Base-by-base conservation (phyloP, 2,329 filamentous ascomycete species). In the Curvularia hawaiiensis region DNA sequence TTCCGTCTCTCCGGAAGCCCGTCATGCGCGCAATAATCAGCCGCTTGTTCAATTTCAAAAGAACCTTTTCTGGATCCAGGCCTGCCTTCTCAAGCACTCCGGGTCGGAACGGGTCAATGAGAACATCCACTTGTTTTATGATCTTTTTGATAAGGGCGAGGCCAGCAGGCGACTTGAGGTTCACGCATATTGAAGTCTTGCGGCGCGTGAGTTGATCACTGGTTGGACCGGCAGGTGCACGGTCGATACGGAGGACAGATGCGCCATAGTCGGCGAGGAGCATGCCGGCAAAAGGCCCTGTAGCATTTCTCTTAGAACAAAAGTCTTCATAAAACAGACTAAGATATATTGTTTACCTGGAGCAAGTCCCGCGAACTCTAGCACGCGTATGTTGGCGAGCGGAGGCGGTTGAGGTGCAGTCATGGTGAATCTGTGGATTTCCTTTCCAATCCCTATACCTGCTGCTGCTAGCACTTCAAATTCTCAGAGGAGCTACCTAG, bases 81-180 rank as follows among this genome's bases (percentile, higher is more conserved):
- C 90, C 90, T 10, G 94, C 85, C 50, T 89, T 90, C 78, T 98
- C 94, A 2, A 98, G 84, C 0, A 97, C 91, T 35, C 92, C 92
- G 0, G 94, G 94, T 0, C 94, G 90, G 80, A 92, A 98, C 0
- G 95, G 94, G 75, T 98, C 95, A 75, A 98, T 95, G 28, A 98
- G 77, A 35, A 97, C 82, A 77, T 98, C 94, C 54, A 87, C 83
- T 16, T 79, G 73, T 16, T 79, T 76, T 35, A 89, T 78, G 1
- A 97, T 82, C 3, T 82, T 79, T 59, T 87, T 87, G 52, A 97
- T 77, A 7, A 97, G 80, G 1, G 82, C 81, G 12, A 87, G 73
- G 7, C 91, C 92, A 0, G 77, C 66, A 0, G 84, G 65, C 0
- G 85, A 83, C 72, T 95, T 96, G 51, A 97, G 84, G 78, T 97